phyloP scores from a whole-genome alignment of 805 yeast species.

The Starmerella asiatica region DNA sequence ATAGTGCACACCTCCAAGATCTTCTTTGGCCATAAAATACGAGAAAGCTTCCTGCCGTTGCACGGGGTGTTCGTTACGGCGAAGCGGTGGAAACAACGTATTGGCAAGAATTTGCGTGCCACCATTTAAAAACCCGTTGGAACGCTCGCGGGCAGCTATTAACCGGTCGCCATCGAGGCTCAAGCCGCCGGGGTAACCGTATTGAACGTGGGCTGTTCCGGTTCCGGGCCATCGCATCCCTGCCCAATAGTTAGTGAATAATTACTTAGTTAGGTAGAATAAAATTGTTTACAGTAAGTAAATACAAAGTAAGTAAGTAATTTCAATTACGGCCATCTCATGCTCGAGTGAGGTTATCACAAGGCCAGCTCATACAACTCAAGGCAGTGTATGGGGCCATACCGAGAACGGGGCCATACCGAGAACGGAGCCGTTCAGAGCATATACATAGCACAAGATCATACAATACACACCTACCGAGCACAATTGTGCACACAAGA shows the following conservation, averaged over 20 bases:
- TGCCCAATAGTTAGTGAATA: too few relatives aligned
- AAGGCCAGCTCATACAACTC: too few relatives aligned
- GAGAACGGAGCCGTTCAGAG: too few relatives aligned
- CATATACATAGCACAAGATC: neutral
- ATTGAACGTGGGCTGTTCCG: constrained; percentile 4
- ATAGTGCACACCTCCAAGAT: constrained; percentile 4
- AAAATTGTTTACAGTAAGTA: too few relatives aligned
- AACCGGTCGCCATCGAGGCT: constrained; percentile 2
- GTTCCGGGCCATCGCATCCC: constrained; percentile 15
- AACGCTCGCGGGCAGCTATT: constrained; percentile 7
- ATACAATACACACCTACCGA: neutral
- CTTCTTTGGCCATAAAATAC: neutral
- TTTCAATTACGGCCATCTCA: too few relatives aligned
- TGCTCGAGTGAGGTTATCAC: too few relatives aligned
- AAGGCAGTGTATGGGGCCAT: too few relatives aligned
- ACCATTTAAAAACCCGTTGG: constrained; percentile 2
- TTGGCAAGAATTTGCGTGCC: constrained; percentile 2
- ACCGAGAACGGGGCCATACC: too few relatives aligned
- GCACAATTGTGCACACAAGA: neutral
- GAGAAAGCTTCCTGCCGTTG: neutral
- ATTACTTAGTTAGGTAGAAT: too few relatives aligned
- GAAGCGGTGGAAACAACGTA: neutral
- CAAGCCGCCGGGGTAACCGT: constrained; percentile 15
- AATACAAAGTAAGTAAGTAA: too few relatives aligned
- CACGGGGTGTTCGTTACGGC: neutral